These are phyloP conservation scores for Globisporangium emineosum DNA, from an alignment of 352 stramenopile genomes.

Conservation along the genomic window DNA sequence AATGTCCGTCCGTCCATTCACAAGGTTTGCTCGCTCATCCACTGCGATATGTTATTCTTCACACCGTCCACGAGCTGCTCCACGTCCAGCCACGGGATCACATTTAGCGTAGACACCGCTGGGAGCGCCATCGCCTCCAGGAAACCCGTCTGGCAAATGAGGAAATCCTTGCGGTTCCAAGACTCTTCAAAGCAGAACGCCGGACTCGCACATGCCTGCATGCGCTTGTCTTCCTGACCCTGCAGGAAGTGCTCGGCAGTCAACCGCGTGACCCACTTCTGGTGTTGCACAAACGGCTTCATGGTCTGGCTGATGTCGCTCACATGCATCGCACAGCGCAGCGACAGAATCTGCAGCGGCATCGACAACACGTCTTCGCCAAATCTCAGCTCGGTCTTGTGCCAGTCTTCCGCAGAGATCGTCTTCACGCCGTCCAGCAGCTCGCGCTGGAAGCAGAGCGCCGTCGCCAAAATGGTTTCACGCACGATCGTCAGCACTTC, in stretches of 20 bases:
- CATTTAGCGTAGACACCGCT: constrained; percentile 50
- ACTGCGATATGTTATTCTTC: constrained; percentile 56
- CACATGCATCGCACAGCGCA: constrained; percentile 76
- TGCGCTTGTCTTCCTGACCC: constrained; percentile 54
- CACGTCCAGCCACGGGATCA: constrained; percentile 60
- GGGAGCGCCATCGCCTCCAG: constrained; percentile 53
- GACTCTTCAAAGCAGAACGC: constrained; percentile 51
- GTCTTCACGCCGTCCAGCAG: constrained; percentile 52
- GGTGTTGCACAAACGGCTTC: constrained; percentile 74
- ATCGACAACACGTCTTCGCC: constrained; percentile 32
- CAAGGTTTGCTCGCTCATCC: constrained; percentile 20
- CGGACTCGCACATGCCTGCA: constrained; percentile 37
- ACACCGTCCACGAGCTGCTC: constrained; percentile 51
- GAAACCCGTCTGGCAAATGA: constrained; percentile 59
- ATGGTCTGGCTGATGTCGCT: constrained; percentile 83
- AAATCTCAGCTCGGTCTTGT: constrained; percentile 22
- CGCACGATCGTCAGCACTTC: constrained; percentile 58
- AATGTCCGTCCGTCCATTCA: constrained; percentile 1
- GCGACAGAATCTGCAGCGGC: constrained; percentile 42
- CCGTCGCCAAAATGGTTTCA: constrained; percentile 69
- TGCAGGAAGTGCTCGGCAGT: constrained; percentile 72
- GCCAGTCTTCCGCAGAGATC: constrained; percentile 41
- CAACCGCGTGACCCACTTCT: constrained; percentile 73
- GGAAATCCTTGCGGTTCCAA: constrained; percentile 48
- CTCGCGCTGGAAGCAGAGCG: constrained; percentile 78